Evolutionary conservation across 306 rosid genomes (phyloP).

Genomic region (Rubus parviflorus): DNA sequence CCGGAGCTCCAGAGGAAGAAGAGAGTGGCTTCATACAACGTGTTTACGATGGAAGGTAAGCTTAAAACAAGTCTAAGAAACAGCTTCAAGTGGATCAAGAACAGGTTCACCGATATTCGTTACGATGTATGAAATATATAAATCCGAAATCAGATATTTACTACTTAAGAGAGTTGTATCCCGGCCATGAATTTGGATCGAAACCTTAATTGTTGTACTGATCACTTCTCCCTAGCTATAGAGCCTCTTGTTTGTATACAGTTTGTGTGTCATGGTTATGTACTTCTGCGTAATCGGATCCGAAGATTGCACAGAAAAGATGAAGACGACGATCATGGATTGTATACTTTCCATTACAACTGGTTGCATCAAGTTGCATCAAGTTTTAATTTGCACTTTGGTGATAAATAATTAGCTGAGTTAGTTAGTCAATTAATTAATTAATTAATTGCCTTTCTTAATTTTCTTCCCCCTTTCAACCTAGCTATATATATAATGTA

Average conservation of each 20-base stretch:
- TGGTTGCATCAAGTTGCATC: background rate
- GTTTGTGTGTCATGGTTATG: slow-evolving; percentile 8
- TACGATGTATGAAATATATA: slow-evolving; percentile 50
- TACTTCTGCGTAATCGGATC: no score
- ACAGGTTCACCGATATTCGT: slow-evolving; percentile 65
- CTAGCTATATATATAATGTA: no score
- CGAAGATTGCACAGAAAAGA: background rate
- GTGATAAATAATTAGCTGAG: background rate
- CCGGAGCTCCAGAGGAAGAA: slow-evolving; percentile 77
- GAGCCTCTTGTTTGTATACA: background rate
- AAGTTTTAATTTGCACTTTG: background rate
- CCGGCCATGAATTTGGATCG: background rate
- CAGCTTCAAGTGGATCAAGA: slow-evolving; percentile 92
- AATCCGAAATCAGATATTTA: background rate
- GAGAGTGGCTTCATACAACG: slow-evolving; percentile 72
- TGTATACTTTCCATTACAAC: background rate
- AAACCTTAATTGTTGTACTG: background rate
- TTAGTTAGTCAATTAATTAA: no score
- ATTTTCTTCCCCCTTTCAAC: background rate
- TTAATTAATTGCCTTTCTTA: no score
- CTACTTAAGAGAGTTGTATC: background rate
- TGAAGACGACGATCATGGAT: background rate
- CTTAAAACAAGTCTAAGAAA: slow-evolving; percentile 67
- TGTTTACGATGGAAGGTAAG: slow-evolving; percentile 63
- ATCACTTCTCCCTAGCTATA: background rate